Base-by-base conservation (phyloP, 331 rosid species). In the Malus hybrid region DNA sequence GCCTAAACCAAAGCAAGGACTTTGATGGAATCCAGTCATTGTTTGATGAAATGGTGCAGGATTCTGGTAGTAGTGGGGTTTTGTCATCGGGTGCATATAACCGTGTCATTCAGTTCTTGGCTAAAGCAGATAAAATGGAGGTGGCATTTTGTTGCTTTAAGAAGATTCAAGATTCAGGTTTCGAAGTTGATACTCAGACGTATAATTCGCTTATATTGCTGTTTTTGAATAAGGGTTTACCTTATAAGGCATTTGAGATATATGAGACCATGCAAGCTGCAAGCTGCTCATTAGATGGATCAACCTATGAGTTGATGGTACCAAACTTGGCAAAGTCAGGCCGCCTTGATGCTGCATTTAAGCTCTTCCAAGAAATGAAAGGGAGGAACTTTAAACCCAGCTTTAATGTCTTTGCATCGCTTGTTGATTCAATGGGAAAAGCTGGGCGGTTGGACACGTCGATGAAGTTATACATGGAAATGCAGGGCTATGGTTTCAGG, bases 401-500 rank as follows among this genome's bases (percentile, higher is more conserved):
- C 69, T 81, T 86, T 30, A 89, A 60, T 53, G 68, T 88, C 50
- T 89, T 89, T 80, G 74, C 86, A 4, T 88, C 96, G 0, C 97
- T 93, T 68, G 96, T 93, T 79, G 98, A 93, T 82, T 93, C 97
- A 10, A 84, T 91, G 96, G 98, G 98, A 70, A 93, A 91, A 84
- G 96, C 96, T 7, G 98, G 98, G 79, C 83, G 98, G 79, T 84
- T 93, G 83, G 98, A 93, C 58, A 77, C 85, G 30, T 87, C 98
- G 55, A 88, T 93, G 96, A 93, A 90, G 86, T 70, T 91, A 63
- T 87, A 93, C 92, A 88, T 80, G 91, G 97, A 93, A 79, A 93
- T 93, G 96, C 87, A 82, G 82, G 93, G 92, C 71, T 89, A 72
- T 63, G 93, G 96, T 72, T 84, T 86, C 70, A 87, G 83, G 85